Percentiles rank a stretch among this genome's conserved stretches.
phyloP scores from a whole-genome alignment of 805 yeast genomes.

The Kockiozyma suomiensis region DNA sequence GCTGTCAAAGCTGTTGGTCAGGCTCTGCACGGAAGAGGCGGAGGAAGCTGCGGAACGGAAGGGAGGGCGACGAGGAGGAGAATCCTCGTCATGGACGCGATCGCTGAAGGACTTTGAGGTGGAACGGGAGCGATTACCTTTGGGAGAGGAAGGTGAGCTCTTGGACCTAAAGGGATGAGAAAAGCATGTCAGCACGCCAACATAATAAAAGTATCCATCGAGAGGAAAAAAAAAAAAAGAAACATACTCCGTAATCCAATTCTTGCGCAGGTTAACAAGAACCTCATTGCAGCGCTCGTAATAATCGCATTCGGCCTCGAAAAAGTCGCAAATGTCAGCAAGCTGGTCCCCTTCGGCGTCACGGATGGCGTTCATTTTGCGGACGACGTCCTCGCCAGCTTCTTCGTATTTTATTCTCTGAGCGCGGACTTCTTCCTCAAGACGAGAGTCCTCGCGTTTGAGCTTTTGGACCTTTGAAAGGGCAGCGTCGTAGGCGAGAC shows the following conservation, averaged over 20 bases:
- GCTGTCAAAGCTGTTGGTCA: slow-evolving; percentile 10
- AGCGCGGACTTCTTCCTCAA: slow-evolving; percentile 38
- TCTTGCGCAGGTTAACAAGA: slow-evolving; percentile 21
- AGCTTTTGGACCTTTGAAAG: slow-evolving; percentile 32
- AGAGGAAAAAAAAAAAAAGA: neutral
- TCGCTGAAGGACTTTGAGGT: slow-evolving; percentile 17
- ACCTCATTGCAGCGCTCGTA: slow-evolving; percentile 31
- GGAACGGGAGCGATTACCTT: slow-evolving; percentile 27
- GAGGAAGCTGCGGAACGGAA: slow-evolving; percentile 22
- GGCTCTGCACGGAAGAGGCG: slow-evolving; percentile 15
- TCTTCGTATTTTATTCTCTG: slow-evolving; percentile 37
- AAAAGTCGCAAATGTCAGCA: slow-evolving; percentile 30
- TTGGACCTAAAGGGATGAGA: neutral
- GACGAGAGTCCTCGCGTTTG: slow-evolving; percentile 36
- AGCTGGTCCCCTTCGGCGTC: slow-evolving; percentile 33
- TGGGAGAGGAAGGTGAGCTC: slow-evolving; percentile 23
- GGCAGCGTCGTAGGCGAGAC: slow-evolving; percentile 38
- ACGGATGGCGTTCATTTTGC: slow-evolving; percentile 34
- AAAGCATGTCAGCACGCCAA: neutral
- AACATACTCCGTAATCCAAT: slow-evolving; percentile 29
- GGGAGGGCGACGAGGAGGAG: slow-evolving; percentile 30
- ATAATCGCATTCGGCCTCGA: slow-evolving; percentile 34
- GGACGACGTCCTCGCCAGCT: slow-evolving; percentile 36
- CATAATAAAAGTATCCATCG: neutral
- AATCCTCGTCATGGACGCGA: slow-evolving; percentile 18